Percentiles rank a stretch among this genome's conserved stretches.
Conservation (phyloP, 345 rosid species). For the Eucalyptus paniculata region DNA sequence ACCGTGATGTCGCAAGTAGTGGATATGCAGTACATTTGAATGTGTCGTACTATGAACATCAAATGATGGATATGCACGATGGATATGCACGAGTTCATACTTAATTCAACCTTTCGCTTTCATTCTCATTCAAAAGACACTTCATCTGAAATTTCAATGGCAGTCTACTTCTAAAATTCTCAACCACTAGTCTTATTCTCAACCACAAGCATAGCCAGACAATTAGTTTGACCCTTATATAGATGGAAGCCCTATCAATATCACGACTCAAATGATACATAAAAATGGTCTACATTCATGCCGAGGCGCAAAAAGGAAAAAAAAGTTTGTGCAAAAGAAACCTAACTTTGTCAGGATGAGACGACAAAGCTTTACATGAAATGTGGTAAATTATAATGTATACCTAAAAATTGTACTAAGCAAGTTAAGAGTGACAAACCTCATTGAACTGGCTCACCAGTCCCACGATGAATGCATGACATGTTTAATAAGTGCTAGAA, state of each 20-base stretch:
- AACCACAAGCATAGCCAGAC: neutral
- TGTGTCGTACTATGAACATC: neutral
- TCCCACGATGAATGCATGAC: neutral
- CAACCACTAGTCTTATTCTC: neutral
- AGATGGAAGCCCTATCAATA: neutral
- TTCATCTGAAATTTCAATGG: neutral
- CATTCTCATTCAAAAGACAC: neutral
- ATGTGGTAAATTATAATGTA: neutral
- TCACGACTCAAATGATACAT: neutral
- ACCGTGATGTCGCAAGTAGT: neutral
- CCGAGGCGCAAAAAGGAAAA: neutral
- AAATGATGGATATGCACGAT: neutral
- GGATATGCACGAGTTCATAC: neutral
- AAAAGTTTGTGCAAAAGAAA: neutral
- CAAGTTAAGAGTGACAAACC: neutral
- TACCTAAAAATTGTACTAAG: neutral
- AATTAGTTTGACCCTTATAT: neutral
- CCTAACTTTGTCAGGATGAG: neutral
- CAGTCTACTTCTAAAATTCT: neutral
- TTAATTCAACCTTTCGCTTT: neutral
- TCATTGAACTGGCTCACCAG: fast-evolving
- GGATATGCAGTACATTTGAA: neutral
- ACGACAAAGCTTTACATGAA: neutral
- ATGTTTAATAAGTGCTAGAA: neutral
- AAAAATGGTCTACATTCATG: neutral